Conservation (phyloP, 371 early-diverging fungal genomes). For the Mucor piriformis region DNA sequence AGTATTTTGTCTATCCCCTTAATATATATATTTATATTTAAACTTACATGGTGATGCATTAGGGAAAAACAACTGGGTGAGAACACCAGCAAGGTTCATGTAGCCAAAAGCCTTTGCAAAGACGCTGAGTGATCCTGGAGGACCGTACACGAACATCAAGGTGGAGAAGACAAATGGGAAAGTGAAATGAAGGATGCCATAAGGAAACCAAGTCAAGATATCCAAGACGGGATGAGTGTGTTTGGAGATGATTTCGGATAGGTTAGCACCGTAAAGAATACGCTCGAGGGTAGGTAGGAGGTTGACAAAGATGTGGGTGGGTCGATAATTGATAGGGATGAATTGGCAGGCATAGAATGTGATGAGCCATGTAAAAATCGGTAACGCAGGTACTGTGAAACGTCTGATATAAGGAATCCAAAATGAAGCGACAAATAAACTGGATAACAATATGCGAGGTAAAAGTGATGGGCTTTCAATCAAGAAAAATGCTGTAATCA, state of each 20-base stretch:
- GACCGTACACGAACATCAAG: conserved; percentile 54
- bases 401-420: conserved; percentile 45
- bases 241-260: conserved; percentile 64
- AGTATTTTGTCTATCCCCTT: background rate
- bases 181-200: conserved; percentile 73
- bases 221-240: conserved; percentile 59
- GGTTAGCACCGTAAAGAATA: conserved; percentile 69
- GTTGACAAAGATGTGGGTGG: conserved; percentile 67
- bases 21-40: conserved; percentile 1
- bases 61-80: conserved; percentile 71
- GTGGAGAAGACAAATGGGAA: conserved; percentile 61
- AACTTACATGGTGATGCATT: conserved; percentile 79
- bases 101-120: conserved; percentile 69
- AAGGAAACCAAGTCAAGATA: conserved; percentile 72
- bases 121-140: conserved; percentile 53
- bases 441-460: conserved; percentile 15
- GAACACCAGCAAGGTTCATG: conserved; percentile 71
- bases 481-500: conserved; percentile 26
- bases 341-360: conserved; percentile 68
- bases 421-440: conserved; percentile 22
- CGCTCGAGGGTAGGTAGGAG: conserved; percentile 71
- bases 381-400: conserved; percentile 59
- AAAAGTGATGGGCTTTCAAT: conserved; percentile 28
- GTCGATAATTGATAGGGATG: conserved; percentile 60
- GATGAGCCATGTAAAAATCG: conserved; percentile 66